Base-by-base conservation (phyloP, 306 rosid genomes). In the Cicer bijugum region DNA sequence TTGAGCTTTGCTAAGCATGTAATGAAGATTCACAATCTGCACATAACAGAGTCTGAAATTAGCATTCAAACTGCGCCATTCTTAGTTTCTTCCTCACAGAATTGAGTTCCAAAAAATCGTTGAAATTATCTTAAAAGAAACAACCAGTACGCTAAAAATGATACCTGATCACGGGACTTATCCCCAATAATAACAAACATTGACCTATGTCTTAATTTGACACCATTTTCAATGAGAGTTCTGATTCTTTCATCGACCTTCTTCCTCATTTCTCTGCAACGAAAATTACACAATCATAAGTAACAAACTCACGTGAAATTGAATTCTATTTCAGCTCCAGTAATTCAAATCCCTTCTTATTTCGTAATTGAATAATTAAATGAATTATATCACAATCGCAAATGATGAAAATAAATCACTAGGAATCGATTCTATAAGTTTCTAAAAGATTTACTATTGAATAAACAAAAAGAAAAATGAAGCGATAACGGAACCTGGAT, bases 161-260 rank as follows among this genome's bases (percentile, higher is more conserved):
- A 20, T 23, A 66, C 99, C 97, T 91, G 97, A 73, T 91, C 97
- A 35, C 88, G 97, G n/a, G 89, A 94, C 87, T 90, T 94, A 85
- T 94, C 97, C 8, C 99, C 99, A 8, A 94, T 75, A 69, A 94
- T 90, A 75, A 91, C 80, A 79, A 94, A 94, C 87, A 94, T 84
- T 39, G 96, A 91, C 56, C 97, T 91, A 52, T 94, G 95, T 77
- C 90, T 80, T 50, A 78, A 65, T 69, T 84, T 91, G 89, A 94
- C 97, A 15, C 99, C 99, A 87, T 94, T 94, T 38, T 89, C 97
- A 19, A 94, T 89, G 8, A 94, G 87, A 80, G 95, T 91, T 69
- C 99, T 80, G 82, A 94, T 91, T 47, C 99, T 90, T 16, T 91
- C 97, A 48, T 94, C 99, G 3, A 91, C 96, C 79, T 91, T 94